Evolutionary conservation across 2,329 filamentous ascomycete genomes (phyloP).

Genomic region (Fusarium verrucosum): DNA sequence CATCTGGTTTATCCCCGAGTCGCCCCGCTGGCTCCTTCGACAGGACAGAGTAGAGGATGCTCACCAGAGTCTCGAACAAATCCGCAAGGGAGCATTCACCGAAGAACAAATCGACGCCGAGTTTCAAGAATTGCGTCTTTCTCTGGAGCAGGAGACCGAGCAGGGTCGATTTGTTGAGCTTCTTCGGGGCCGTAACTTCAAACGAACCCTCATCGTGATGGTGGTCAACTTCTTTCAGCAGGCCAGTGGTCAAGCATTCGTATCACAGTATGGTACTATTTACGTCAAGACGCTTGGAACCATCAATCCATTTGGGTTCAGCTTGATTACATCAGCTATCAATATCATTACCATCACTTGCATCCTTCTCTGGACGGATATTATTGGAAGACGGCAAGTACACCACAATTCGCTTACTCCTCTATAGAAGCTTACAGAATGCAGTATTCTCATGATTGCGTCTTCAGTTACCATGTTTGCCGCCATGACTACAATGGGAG

Average conservation of each 20-base stretch:
- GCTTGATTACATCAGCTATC: slow-evolving; percentile 35
- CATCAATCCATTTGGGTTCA: slow-evolving; percentile 43
- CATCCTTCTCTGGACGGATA: slow-evolving; percentile 8
- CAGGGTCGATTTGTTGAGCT: slow-evolving; percentile 27
- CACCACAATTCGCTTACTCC: accelerated
- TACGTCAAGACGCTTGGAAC: slow-evolving; percentile 37
- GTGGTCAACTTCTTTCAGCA: slow-evolving; percentile 32
- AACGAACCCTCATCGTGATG: slow-evolving; percentile 23
- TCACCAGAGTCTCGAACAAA: slow-evolving; percentile 1
- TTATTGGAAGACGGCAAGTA: slow-evolving; percentile 26
- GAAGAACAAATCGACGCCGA: slow-evolving; percentile 32
- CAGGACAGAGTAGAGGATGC: slow-evolving; percentile 35
- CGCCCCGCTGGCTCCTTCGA: slow-evolving; percentile 39
- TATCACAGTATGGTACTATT: slow-evolving; percentile 35
- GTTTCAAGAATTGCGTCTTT: slow-evolving; percentile 17
- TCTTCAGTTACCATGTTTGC: slow-evolving; percentile 32
- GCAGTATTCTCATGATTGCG: slow-evolving; percentile 9
- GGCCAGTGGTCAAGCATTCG: slow-evolving; percentile 37
- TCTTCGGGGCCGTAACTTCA: slow-evolving; percentile 16
- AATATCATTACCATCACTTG: slow-evolving; percentile 11
- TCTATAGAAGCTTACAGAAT: background rate
- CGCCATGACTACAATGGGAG: slow-evolving; percentile 41
- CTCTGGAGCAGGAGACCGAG: slow-evolving; percentile 31
- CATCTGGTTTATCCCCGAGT: slow-evolving; percentile 42
- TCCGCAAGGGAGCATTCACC: slow-evolving; percentile 22